Percentiles rank a stretch among this genome's conserved stretches.
Evolutionary conservation across 169 alveolate species (phyloP).

Genomic region (Plasmodium gonderi): DNA sequence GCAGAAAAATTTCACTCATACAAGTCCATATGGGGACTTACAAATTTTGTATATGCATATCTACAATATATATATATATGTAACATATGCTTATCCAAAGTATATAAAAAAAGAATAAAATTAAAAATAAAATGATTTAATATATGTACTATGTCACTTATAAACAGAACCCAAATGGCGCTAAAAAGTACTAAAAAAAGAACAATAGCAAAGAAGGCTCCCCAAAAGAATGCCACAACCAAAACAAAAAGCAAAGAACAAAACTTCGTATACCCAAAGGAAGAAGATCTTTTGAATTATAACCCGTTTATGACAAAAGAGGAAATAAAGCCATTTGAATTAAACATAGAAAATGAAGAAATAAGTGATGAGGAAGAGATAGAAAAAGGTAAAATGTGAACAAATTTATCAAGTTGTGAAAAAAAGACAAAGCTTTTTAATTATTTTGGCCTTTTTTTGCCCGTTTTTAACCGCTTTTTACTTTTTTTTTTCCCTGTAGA

Average conservation of each 20-base stretch:
- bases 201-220: not conserved
- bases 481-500: not conserved
- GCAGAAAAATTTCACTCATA: not conserved
- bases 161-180: not conserved
- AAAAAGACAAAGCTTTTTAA: not conserved
- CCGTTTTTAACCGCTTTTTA: not conserved
- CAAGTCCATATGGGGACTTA: not conserved
- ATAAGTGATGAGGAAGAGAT: not conserved
- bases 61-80: not conserved
- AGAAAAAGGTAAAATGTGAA: slow-evolving; percentile 1
- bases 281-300: not conserved
- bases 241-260: slow-evolving; percentile 20
- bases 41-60: not conserved
- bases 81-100: not conserved
- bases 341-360: slow-evolving; percentile 17
- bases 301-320: slow-evolving; percentile 29
- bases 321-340: slow-evolving; percentile 20
- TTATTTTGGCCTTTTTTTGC: not conserved
- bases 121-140: not conserved
- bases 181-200: slow-evolving; percentile 6
- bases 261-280: not conserved
- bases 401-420: no score
- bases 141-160: not conserved
- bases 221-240: slow-evolving; percentile 2
- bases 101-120: not conserved